Evolutionary conservation across 345 rosid species (phyloP), one percentile per base, ranked within the genome.

Genomic region (Arabis alpina): DNA sequence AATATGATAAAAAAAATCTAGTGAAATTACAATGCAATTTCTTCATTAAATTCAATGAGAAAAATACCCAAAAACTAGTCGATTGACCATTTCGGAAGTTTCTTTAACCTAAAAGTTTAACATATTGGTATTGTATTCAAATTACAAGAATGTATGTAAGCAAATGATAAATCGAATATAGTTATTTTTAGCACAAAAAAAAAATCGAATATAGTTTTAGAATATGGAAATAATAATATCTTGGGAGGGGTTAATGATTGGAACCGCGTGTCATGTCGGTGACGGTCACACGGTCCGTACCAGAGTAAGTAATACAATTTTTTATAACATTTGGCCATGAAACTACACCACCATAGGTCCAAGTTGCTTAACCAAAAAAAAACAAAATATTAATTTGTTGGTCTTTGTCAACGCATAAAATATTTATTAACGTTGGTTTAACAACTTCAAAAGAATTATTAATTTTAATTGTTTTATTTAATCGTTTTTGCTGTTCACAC

Each of bases 191-290:
- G n/a, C n/a, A n/a, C n/a, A n/a, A n/a, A n/a, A n/a, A n/a, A n/a
- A n/a, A 8, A 36, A 36, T 10, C 40, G 40, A 7, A 36, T 36
- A 36, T 36, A 30, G 6, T 30, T 28, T 2, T 28, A 28, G 3
- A 32, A 5, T 36, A 36, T 7, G 39, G 8, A 36, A 36, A 7
- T 10, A 19, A 19, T 10, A 51, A 51, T 24, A 51, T 10, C 30
- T 51, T 4, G n/a, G n/a, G 2, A 51, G 16, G 7, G 37, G 19
- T 24, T 44, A 61, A 45, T 61, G 41, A 42, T 44, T 42, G 25
- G 66, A 61, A 45, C 41, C 53, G 66, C 66, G 66, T 61, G 24
- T 25, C 64, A 11, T 59, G 49, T 59, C 40, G 54, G 66, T 61
- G 53, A 30, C 19, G 10, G 5, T 43, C 10, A 61, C 54, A 45